Percentiles rank a stretch among this genome's conserved stretches.
phyloP scores from a whole-genome alignment of 73 alveolate species.

The Breviolum minutum region DNA sequence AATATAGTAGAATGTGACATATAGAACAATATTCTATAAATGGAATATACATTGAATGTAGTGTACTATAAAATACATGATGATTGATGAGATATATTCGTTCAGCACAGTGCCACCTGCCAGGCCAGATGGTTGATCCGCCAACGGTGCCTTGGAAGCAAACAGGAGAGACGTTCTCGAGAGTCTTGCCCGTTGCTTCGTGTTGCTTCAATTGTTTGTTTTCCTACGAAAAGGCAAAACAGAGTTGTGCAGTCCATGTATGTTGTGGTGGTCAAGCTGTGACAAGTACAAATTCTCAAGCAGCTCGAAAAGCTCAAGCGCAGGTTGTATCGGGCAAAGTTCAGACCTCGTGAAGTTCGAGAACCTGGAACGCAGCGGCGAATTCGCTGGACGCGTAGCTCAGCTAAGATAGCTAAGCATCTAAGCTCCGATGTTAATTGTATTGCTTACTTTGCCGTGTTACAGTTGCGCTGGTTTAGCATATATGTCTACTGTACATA shows the following conservation, averaged over 20 bases:
- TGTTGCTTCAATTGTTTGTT: too few relatives aligned
- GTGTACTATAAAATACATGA: too few relatives aligned
- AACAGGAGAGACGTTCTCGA: background rate
- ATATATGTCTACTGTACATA: too few relatives aligned
- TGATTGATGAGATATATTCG: background rate
- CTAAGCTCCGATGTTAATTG: too few relatives aligned
- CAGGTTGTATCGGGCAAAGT: constrained; percentile 50
- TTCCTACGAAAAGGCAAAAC: too few relatives aligned
- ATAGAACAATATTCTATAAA: background rate
- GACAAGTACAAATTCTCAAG: background rate
- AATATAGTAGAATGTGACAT: background rate
- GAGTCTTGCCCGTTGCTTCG: background rate
- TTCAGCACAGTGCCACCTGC: background rate
- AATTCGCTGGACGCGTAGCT: constrained; percentile 78
- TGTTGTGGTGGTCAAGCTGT: background rate
- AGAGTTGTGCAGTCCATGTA: background rate
- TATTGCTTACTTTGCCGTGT: too few relatives aligned
- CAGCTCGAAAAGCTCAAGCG: background rate
- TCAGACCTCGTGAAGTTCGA: constrained; percentile 79
- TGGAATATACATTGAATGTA: too few relatives aligned
- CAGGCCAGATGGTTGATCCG: constrained; percentile 81
- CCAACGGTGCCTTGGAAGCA: constrained; percentile 72
- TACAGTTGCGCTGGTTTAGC: too few relatives aligned
- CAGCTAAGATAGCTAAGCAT: background rate
- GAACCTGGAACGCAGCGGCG: constrained; percentile 77